These are phyloP conservation scores for Acanthamoeba divionensis DNA, from an alignment of 208 protist genomes.

Conservation along the genomic window DNA sequence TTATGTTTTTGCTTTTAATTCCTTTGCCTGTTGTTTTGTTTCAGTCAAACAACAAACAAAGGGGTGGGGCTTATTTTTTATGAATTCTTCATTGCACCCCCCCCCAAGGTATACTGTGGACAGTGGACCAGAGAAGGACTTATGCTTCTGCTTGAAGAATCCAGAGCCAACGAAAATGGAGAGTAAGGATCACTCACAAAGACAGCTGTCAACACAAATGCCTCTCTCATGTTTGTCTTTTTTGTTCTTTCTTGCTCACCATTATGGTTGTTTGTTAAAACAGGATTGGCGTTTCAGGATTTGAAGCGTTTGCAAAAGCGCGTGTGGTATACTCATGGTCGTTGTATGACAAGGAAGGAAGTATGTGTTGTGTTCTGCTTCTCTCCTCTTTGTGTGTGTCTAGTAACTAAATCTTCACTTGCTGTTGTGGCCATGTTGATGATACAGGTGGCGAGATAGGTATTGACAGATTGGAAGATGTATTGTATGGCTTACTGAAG, in stretches of 20 bases:
- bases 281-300: not conserved
- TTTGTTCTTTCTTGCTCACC: not conserved
- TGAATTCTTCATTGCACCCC: no score
- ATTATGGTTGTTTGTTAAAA: not conserved
- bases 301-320: not conserved
- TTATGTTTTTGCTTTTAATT: not conserved
- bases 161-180: not conserved
- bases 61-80: not conserved
- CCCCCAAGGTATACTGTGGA: not conserved
- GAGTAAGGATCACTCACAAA: not conserved
- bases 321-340: slow-evolving; percentile 15
- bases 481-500: not conserved
- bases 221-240: not conserved
- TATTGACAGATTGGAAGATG: not conserved
- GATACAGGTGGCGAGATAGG: not conserved
- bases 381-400: not conserved
- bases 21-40: not conserved
- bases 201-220: not conserved
- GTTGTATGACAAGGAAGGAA: slow-evolving; percentile 13
- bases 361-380: not conserved
- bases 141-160: not conserved
- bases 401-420: not conserved
- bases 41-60: not conserved
- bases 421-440: not conserved
- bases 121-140: slow-evolving; percentile 2